Conservation (phyloP, 2,329 filamentous ascomycete genomes). For the Alternaria burnsii region DNA sequence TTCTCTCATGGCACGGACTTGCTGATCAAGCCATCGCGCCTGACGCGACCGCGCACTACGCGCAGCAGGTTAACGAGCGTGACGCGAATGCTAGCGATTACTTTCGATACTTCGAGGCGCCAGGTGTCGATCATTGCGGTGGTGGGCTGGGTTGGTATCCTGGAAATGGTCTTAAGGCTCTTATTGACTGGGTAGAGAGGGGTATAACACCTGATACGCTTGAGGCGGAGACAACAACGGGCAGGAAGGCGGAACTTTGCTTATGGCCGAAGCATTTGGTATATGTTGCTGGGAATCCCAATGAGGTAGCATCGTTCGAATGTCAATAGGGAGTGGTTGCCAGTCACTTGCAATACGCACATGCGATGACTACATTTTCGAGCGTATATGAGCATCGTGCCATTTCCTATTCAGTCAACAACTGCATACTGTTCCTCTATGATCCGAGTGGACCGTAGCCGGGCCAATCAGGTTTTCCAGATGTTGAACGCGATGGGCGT, state of each 20-base stretch:
- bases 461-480: background rate
- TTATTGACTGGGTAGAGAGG: slow-evolving; percentile 44
- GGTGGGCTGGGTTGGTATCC: slow-evolving; percentile 33
- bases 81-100: slow-evolving; percentile 28
- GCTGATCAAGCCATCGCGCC: slow-evolving; percentile 23
- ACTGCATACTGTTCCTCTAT: background rate
- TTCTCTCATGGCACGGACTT: slow-evolving; percentile 34
- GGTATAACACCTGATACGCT: slow-evolving; percentile 31
- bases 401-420: background rate
- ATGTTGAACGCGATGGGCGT: background rate
- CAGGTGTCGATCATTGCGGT: slow-evolving; percentile 40
- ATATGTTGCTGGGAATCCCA: slow-evolving; percentile 14
- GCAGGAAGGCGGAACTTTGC: slow-evolving; percentile 19
- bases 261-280: slow-evolving; percentile 26
- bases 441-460: background rate
- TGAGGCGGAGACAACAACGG: slow-evolving; percentile 14
- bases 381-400: background rate
- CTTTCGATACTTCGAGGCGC: slow-evolving; percentile 44
- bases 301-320: slow-evolving; percentile 9
- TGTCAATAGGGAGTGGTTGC: slow-evolving; percentile 1
- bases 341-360: background rate
- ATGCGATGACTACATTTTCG: background rate
- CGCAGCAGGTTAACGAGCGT: slow-evolving; percentile 18
- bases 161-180: slow-evolving; percentile 24
- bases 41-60: slow-evolving; percentile 23